These are phyloP conservation scores for Potentilla sterilis DNA, from an alignment of 306 rosid genomes.

Conservation along the genomic window DNA sequence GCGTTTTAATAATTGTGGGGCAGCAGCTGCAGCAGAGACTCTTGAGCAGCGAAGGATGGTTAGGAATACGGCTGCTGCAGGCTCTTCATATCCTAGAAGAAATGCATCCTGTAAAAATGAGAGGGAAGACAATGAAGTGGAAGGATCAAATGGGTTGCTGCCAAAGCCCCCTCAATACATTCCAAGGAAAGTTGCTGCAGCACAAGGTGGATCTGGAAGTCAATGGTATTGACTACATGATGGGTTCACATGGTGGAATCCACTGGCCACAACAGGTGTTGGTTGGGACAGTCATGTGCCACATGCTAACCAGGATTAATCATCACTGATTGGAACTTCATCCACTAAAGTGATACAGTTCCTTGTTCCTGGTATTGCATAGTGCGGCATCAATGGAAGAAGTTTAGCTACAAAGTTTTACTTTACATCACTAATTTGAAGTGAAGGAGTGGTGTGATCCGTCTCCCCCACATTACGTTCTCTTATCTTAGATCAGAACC, in stretches of 20 bases:
- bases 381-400: slow-evolving; percentile 1
- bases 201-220: slow-evolving; percentile 70
- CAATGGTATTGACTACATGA: slow-evolving; percentile 64
- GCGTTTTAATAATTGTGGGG: slow-evolving; percentile 77
- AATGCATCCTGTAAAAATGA: slow-evolving; percentile 74
- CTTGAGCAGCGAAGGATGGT: slow-evolving; percentile 68
- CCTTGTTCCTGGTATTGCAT: background rate
- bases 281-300: slow-evolving; percentile 18
- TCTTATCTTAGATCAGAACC: slow-evolving; percentile 22
- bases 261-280: slow-evolving; percentile 7
- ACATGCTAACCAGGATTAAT: slow-evolving; percentile 8
- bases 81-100: slow-evolving; percentile 76
- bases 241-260: slow-evolving; percentile 1
- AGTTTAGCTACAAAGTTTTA: slow-evolving; percentile 27
- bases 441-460: slow-evolving; percentile 22
- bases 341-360: background rate
- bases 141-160: slow-evolving; percentile 74
- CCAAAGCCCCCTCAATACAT: slow-evolving; percentile 76
- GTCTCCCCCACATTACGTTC: slow-evolving; percentile 29
- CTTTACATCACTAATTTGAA: slow-evolving; percentile 28
- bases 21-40: slow-evolving; percentile 61
- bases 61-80: slow-evolving; percentile 56
- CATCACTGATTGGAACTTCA: slow-evolving; percentile 9
- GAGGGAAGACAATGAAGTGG: slow-evolving; percentile 70
- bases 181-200: slow-evolving; percentile 82